Evolutionary conservation across 352 stramenopile genomes (phyloP).

Genomic region (Pythium aristosporum): DNA sequence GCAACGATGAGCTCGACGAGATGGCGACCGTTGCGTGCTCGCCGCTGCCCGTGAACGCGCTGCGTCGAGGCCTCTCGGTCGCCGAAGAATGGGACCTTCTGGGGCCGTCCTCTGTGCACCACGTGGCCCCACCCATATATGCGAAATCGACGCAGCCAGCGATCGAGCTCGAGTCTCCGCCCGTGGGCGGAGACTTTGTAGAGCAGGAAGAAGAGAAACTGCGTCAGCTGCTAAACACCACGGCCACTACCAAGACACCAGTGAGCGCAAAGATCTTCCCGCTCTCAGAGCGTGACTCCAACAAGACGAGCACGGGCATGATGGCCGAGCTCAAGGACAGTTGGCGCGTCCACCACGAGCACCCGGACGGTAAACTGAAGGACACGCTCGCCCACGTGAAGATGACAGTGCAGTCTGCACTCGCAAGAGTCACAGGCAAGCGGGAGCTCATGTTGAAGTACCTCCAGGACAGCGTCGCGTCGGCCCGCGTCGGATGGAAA

Average conservation of each 20-base stretch:
- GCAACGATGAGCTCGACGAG: slow-evolving; percentile 24
- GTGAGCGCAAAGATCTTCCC: slow-evolving; percentile 13
- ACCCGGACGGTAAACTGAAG: slow-evolving; percentile 18
- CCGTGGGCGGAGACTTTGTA: slow-evolving; percentile 4
- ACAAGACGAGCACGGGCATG: slow-evolving; percentile 38
- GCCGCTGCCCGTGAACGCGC: background rate
- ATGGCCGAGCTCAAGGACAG: slow-evolving; percentile 38
- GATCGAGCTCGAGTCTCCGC: background rate
- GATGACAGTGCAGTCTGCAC: background rate
- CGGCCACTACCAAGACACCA: background rate
- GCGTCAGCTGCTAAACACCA: background rate
- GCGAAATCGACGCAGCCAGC: background rate
- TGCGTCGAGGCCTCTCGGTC: slow-evolving; percentile 10
- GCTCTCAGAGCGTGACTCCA: slow-evolving; percentile 20
- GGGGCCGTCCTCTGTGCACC: background rate
- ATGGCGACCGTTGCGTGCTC: slow-evolving; percentile 8
- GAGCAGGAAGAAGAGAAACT: slow-evolving; percentile 8
- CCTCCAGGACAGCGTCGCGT: slow-evolving; percentile 2
- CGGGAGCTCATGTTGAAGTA: slow-evolving; percentile 20
- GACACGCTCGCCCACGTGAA: slow-evolving; percentile 1
- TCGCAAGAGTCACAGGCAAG: slow-evolving; percentile 24
- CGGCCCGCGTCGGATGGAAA: background rate
- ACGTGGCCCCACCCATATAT: background rate
- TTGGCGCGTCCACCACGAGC: slow-evolving; percentile 38
- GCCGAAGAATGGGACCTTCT: slow-evolving; percentile 18